These are phyloP conservation scores for Sporothrix curviconia DNA, from an alignment of 2,329 filamentous ascomycete genomes.

Conservation along the genomic window DNA sequence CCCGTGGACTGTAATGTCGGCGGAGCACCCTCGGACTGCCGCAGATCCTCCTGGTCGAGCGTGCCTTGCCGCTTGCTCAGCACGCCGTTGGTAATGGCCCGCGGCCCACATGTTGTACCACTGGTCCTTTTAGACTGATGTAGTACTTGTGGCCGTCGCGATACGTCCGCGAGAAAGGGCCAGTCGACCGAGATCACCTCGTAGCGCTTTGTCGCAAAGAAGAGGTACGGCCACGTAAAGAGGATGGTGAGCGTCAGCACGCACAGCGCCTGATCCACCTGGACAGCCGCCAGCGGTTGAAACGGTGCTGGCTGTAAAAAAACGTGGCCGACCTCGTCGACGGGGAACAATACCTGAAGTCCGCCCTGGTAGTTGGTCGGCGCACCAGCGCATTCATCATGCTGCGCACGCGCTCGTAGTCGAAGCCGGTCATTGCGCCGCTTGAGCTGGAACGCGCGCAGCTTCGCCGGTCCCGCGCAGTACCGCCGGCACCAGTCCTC, in stretches of 20 bases:
- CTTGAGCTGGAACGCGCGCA: constrained; percentile 51
- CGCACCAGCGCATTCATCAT: constrained; percentile 52
- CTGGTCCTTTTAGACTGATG: constrained; percentile 47
- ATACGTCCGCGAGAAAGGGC: constrained; percentile 41
- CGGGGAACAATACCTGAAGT: constrained; percentile 52
- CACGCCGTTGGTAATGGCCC: constrained; percentile 53
- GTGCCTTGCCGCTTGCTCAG: constrained; percentile 49
- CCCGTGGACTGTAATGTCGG: constrained; percentile 32
- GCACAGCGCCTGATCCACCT: constrained; percentile 60
- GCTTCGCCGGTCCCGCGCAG: constrained; percentile 48
- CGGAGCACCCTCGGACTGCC: constrained; percentile 34
- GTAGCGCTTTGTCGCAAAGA: constrained; percentile 60
- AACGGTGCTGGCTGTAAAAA: constrained; percentile 56
- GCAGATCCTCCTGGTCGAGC: constrained; percentile 52
- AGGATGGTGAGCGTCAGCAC: constrained; percentile 62
- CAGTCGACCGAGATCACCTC: constrained; percentile 58
- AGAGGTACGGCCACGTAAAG: constrained; percentile 64
- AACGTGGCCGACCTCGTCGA: constrained; percentile 49
- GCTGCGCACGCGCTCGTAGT: constrained; percentile 45
- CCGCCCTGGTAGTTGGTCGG: constrained; percentile 62
- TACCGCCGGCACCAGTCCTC: constrained; percentile 64
- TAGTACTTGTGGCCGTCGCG: constrained; percentile 38
- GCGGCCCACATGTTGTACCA: constrained; percentile 59
- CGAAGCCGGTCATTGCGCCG: constrained; percentile 53
- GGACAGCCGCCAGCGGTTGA: constrained; percentile 60